Evolutionary conservation across 139 green algal genomes (phyloP), one percentile per base, ranked within the genome.

Genomic region (Ettlia oleoabundans): DNA sequence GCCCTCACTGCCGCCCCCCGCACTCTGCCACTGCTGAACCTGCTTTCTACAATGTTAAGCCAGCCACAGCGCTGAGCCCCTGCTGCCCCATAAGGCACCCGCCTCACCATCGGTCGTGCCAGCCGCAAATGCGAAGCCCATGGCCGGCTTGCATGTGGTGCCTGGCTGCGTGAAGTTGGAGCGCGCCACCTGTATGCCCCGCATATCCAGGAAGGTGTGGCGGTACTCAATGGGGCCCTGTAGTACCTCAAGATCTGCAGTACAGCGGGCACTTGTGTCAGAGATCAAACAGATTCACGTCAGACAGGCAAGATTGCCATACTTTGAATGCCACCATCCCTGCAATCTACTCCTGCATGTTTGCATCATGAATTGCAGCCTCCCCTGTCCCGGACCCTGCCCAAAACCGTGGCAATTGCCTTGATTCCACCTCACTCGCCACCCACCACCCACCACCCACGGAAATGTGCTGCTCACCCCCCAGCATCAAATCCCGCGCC

Each of bases 101-200:
- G 10, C 5, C 82, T 53, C 64, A 93, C 91, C 93, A 37, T 97
- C 93, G 28, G 94, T 98, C 42, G 94, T 98, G 40, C 94, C 94
- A 3, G 94, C 94, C 19, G 94, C 94, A 93, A 94, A 98, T 77
- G 92, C 93, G 67, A 94, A 95, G 67, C 92, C 94, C 92, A 97
- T 95, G 66, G 94, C 94, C 2, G 92, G 75, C 15, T 80, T 82
- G 87, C 94, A 97, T 18, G 94, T 96, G 28, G 40, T 52, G 3
- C 92, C 91, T 5, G 51, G 77, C 8, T 82, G 63, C 2, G 86
- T 94, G 69, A 74, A 85, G 37, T 84, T 63, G 68, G 52, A 70
- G 30, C 80, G 55, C 10, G 18, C 38, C 42, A 98, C 91, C 18
- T 68, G 15, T 0, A 94, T 73, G 43, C 82, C 82, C 28, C 83